Evolutionary conservation across 164 flowering plant species (phyloP), one percentile per base, ranked within the genome.

Genomic region (Magnolia officinalis): DNA sequence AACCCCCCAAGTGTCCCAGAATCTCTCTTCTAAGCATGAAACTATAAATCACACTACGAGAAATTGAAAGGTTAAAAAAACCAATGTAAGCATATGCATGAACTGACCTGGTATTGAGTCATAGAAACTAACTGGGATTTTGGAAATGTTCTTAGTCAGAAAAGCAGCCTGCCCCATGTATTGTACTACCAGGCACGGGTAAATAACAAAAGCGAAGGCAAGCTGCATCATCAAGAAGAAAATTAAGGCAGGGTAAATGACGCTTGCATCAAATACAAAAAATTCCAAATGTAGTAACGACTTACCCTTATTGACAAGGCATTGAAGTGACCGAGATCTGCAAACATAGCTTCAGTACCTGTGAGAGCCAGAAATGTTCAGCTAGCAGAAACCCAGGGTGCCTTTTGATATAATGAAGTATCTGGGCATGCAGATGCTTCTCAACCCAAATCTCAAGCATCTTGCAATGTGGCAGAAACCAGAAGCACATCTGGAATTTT

Each of bases 121-220:
- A 61, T 73, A 74, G 55, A 73, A 77, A 81, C 92, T 79, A 55
- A 86, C 90, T 70, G 93, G 94, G 74, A 92, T 86, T 50, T 95
- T 90, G 69, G 82, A 85, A 68, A 68, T 31, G 75, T 89, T 82
- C 84, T 83, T 91, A 8, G 92, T 88, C 70, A 94, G 83, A 81
- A 81, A 94, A 67, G 98, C 98, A 77, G 98, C 98, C 85, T 92
- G 95, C 26, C 98, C 97, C 93, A 91, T 87, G 80, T 94, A 92
- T 76, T 89, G 91, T 20, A 92, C 79, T 6, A 91, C 90, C 86
- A 94, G 81, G 77, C 90, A 91, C 2, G 98, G 98, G 80, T 92
- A 94, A 71, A 92, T 73, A 59, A 88, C 82, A 74, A 82, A 78
- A 63, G 86, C 80, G 78, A 94, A 94, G n/a, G 97, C 95, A 82